These are phyloP conservation scores for Solanum ossicruentum DNA, from an alignment of 257 asterid genomes.

Conservation along the genomic window DNA sequence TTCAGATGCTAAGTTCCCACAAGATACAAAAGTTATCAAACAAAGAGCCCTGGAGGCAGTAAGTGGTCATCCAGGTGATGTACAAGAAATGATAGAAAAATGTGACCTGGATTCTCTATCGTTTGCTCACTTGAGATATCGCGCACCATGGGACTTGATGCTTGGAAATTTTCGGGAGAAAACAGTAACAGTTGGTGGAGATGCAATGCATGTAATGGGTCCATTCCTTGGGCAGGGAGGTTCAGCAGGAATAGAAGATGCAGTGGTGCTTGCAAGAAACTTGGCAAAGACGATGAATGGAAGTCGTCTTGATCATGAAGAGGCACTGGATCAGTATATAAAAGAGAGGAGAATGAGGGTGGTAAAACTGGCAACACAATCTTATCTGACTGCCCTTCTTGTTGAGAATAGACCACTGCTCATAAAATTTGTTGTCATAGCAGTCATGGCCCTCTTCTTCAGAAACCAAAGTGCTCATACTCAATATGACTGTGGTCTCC, in stretches of 20 bases:
- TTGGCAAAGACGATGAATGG: background rate
- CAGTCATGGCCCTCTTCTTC: conserved; percentile 1
- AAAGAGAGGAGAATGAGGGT: conserved; percentile 25
- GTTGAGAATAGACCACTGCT: background rate
- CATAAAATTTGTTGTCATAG: background rate
- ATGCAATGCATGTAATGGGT: conserved; percentile 41
- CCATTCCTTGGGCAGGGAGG: conserved; percentile 34
- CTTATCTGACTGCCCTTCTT: conserved; percentile 11
- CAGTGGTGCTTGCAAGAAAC: conserved; percentile 32
- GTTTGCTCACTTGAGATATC: conserved; percentile 20
- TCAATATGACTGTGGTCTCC: conserved; percentile 19
- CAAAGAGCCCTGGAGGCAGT: background rate
- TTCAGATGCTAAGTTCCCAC: conserved; percentile 11
- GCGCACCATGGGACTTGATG: conserved; percentile 29
- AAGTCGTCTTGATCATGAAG: background rate
- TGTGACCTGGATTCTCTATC: conserved; percentile 15
- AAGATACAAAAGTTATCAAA: conserved; percentile 13
- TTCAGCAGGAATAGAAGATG: conserved; percentile 25
- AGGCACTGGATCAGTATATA: conserved; percentile 10
- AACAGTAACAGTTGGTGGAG: conserved; percentile 23
- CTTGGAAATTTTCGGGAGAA: conserved; percentile 9
- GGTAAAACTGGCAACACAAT: conserved; percentile 9
- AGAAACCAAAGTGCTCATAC: background rate
- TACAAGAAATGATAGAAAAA: conserved; percentile 10
- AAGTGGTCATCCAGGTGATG: conserved; percentile 12